A percentile compares a stretch with the other conserved stretches of the same genome.
Evolutionary conservation across 768 basidiomycete species (phyloP).

Genomic region (Basidioascus undulatus): DNA sequence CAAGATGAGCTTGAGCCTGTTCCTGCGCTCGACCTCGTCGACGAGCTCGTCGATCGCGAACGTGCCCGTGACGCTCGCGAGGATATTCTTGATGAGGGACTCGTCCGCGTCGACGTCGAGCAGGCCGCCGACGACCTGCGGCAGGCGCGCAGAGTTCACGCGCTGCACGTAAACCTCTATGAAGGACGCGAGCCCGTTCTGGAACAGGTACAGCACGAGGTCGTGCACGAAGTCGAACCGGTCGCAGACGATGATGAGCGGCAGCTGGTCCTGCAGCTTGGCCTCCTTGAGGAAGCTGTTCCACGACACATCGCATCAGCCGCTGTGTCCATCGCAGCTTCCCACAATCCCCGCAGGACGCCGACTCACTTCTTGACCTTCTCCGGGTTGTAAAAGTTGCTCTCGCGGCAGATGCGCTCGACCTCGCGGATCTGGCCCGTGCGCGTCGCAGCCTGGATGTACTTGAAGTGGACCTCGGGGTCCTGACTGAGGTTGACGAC

Average conservation of each 20-base stretch:
- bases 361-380: constrained; percentile 99
- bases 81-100: constrained; percentile 73
- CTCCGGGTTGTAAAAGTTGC: constrained; percentile 92
- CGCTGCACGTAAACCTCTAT: constrained; percentile 99
- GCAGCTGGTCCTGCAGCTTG: constrained; percentile 82
- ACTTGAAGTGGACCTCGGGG: constrained; percentile 97
- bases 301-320: no score
- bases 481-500: constrained; percentile 92
- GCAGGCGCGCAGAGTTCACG: constrained; percentile 89
- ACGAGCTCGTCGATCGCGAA: constrained; percentile 97
- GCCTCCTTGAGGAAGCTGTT: constrained; percentile 98
- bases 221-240: constrained; percentile 99
- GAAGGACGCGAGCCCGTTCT: constrained; percentile 85
- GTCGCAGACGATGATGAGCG: constrained; percentile 98
- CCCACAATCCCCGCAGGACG: no score
- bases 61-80: constrained; percentile 80
- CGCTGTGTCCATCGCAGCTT: no score
- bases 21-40: constrained; percentile 85
- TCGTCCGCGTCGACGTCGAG: constrained; percentile 98
- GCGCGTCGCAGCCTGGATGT: constrained; percentile 93
- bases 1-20: constrained; percentile 82
- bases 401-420: constrained; percentile 93
- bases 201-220: constrained; percentile 91
- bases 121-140: constrained; percentile 86
- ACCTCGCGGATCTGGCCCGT: constrained; percentile 98